Base-by-base conservation (phyloP, 2,329 filamentous ascomycete genomes). In the Thielaviopsis ethacetica region DNA sequence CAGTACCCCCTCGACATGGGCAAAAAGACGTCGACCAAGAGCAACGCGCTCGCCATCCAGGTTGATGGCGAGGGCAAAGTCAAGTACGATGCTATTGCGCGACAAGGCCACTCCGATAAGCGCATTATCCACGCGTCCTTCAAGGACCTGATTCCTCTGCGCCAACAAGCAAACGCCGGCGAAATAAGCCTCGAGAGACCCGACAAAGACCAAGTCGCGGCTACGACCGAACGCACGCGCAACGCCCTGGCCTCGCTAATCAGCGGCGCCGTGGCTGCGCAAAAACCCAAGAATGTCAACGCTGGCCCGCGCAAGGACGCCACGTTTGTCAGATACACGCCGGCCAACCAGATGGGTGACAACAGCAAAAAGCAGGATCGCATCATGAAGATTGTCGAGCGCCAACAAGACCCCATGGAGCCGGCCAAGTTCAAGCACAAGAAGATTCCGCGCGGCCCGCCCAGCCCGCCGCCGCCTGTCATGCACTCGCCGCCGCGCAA, bases 351-450 rank as follows among this genome's bases (percentile, higher is more conserved):
- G 73, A 96, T 98, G 89, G 93, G 93, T 13, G 88, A 82, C 67
- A 77, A 90, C 69, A 83, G 81, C 47, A 85, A 84, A 71, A 95
- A 95, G 73, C 88, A 90, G 66, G 91, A 97, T 67, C 84, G 93
- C 15, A 95, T 98, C 64, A 94, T 98, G 82, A 97, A 97, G 76
- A 97, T 98, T 71, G 89, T 96, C 44, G 89, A 96, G 70, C 80
- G 89, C 59, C 91, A 97, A 70, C 80, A 85, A 65, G 93, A 98
- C 71, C 93, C 93, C 0, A 87, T 96, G 85, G 91, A 96, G 68
- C 93, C 93, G 1, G 91, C 93, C 1, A 97, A 96, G 68, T 96
- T 97, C 75, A 97, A 97, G 72, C 89, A 96, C 74, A 97, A 97
- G 77, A 95, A 96, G 74, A 95, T 98, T 60, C 91, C 91, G 10